phyloP scores from a whole-genome alignment of 2,329 filamentous ascomycete genomes.

The Epichloe gansuensis region DNA sequence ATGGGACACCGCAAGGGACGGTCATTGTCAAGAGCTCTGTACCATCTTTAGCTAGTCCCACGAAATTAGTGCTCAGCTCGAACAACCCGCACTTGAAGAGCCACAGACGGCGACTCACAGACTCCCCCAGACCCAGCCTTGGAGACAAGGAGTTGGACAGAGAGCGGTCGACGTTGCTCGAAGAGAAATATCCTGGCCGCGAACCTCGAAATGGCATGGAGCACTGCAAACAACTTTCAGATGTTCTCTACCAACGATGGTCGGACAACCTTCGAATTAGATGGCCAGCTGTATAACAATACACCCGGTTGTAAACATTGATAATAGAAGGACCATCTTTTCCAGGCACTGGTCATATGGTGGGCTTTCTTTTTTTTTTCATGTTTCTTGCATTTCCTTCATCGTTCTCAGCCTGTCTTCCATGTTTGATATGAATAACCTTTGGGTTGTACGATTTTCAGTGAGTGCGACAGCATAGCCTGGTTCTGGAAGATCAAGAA shows the following conservation, averaged over 20 bases:
- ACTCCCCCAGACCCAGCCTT: slow-evolving; percentile 22
- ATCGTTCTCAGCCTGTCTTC: not conserved
- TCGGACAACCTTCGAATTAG: slow-evolving; percentile 64
- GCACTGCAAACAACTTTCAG: slow-evolving; percentile 76
- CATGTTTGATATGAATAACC: slow-evolving; percentile 6
- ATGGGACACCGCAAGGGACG: slow-evolving; percentile 39
- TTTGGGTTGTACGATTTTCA: slow-evolving; percentile 9
- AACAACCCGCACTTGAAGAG: slow-evolving; percentile 78
- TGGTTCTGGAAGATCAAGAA: slow-evolving; percentile 7
- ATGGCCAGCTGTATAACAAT: slow-evolving; percentile 39
- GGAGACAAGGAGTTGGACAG: slow-evolving; percentile 32
- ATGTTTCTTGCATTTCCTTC: not conserved
- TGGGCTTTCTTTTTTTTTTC: not conserved
- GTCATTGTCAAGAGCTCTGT: slow-evolving; percentile 43
- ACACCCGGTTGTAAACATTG: not conserved
- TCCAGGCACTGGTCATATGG: not conserved
- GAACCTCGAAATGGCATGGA: slow-evolving; percentile 64
- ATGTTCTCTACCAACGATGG: slow-evolving; percentile 87
- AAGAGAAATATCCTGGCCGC: slow-evolving; percentile 42
- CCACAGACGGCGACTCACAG: slow-evolving; percentile 54
- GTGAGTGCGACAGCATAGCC: slow-evolving; percentile 8
- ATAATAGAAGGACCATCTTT: not conserved
- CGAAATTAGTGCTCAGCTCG: slow-evolving; percentile 63
- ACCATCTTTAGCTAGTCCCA: slow-evolving; percentile 29
- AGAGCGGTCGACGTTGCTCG: slow-evolving; percentile 34